Base-by-base conservation (phyloP, 208 protist genomes). In the Balamuthia mandrillaris region DNA sequence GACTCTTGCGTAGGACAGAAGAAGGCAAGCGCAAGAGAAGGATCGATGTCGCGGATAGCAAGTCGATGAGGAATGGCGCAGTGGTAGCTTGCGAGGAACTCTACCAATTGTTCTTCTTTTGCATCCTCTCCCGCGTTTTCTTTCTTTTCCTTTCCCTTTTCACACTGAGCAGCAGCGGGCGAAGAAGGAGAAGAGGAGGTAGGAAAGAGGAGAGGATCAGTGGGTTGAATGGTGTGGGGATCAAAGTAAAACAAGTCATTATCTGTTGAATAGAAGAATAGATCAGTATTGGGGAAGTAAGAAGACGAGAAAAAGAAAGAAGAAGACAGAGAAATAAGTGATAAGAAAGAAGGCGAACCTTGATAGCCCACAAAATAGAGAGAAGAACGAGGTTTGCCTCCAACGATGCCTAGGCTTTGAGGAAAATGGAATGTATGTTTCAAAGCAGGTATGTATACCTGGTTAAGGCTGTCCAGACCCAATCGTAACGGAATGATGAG, bases 331-430 rank as follows among this genome's bases (percentile, higher is more conserved):
- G 42, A n/a, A 56, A 2, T 10, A 18, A 56, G n/a, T n/a, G n/a
- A 56, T 18, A n/a, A 56, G 18, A 56, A n/a, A n/a, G n/a, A 56
- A 56, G n/a, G n/a, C 49, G 14, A 44, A 81, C 72, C 72, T 63
- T 81, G 72, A 35, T 65, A 49, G 52, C 45, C 72, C 0, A 90
- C 52, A 82, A 90, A 90, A 44, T 88, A 90, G n/a, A 86, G 63
- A 3, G 84, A 88, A 9, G 60, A 41, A 14, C 68, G 63, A 6
- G 85, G 88, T 54, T 90, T 90, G 81, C 88, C 88, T 24, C 88
- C 88, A 18, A 72, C 37, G 4, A 90, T 89, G 12, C 88, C 88
- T 0, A 90, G 9, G 24, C 35, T 66, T 37, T 90, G 87, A 12
- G 52, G 72, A n/a, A 81, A 49, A 39, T 35, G 29, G 37, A 81